These are phyloP conservation scores for Dendrocalamus sinicus DNA, from an alignment of 176 grass and related monocot species.

Conservation along the genomic window DNA sequence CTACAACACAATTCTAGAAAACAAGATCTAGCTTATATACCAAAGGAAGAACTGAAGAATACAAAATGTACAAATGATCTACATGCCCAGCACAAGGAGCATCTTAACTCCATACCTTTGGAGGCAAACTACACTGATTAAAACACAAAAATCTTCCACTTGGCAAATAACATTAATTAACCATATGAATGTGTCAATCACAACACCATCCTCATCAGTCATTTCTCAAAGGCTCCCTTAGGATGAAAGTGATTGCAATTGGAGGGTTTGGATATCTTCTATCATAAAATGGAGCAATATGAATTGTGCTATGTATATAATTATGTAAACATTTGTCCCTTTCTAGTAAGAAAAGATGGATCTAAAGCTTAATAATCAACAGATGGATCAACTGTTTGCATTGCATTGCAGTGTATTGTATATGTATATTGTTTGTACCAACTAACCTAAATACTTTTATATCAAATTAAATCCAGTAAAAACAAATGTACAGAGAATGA, in stretches of 20 bases:
- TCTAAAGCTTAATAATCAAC: not conserved
- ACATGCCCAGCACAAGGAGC: not conserved
- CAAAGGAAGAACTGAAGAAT: not conserved
- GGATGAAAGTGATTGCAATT: not conserved
- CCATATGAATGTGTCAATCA: not conserved
- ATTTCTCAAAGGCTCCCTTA: slow-evolving; percentile 27
- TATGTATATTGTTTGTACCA: not conserved
- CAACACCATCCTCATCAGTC: too few species aligned
- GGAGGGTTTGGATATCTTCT: not conserved
- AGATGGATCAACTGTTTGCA: not conserved
- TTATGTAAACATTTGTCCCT: not conserved
- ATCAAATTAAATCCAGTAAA: not conserved
- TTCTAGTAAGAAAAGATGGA: not conserved
- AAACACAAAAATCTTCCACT: not conserved
- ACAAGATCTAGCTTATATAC: not conserved
- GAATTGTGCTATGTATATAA: not conserved
- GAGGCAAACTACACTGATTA: not conserved
- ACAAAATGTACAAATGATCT: not conserved
- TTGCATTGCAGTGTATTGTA: not conserved
- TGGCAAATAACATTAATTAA: not conserved
- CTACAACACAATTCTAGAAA: not conserved
- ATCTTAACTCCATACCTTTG: not conserved
- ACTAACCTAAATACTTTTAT: not conserved
- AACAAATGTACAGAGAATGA: not conserved
- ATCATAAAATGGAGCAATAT: not conserved